These are phyloP conservation scores for Acacia concinna DNA, from an alignment of 331 rosid species.

Conservation along the genomic window DNA sequence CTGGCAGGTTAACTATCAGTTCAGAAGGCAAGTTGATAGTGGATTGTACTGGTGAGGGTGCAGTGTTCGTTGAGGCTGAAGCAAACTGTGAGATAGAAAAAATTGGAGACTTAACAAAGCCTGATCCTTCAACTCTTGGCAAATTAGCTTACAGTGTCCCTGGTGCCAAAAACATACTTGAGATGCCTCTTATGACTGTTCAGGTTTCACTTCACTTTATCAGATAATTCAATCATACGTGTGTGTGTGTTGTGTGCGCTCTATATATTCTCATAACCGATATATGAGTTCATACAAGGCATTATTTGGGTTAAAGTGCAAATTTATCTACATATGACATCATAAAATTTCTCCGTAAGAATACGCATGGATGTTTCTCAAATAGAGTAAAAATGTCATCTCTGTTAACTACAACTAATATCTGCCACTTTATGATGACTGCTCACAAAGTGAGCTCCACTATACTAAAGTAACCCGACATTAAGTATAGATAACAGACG, in stretches of 20 bases:
- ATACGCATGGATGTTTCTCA: too few species aligned
- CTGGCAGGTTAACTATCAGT: constrained; percentile 61
- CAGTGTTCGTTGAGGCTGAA: constrained; percentile 82
- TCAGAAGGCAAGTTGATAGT: constrained; percentile 77
- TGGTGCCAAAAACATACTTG: constrained; percentile 62
- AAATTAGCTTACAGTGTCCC: constrained; percentile 74
- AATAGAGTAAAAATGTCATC: too few species aligned
- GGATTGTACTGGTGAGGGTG: constrained; percentile 75
- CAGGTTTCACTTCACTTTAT: constrained; percentile 53
- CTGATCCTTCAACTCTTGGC: constrained; percentile 61
- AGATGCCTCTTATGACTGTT: constrained; percentile 74
- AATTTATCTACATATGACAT: too few species aligned
- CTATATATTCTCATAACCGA: not conserved
- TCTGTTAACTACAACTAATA: too few species aligned
- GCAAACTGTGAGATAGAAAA: constrained; percentile 56
- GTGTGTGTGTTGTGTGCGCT: too few species aligned
- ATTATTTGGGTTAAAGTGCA: too few species aligned
- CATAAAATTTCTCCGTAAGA: too few species aligned
- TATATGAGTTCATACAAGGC: not conserved
- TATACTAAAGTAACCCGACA: too few species aligned
- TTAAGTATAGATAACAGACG: too few species aligned
- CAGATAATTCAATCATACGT: not conserved
- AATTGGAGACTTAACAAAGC: constrained; percentile 64
- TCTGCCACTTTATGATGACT: not conserved
- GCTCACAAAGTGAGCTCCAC: too few species aligned